Conservation (phyloP, 768 basidiomycete genomes). For the Tricholoma sp. region DNA sequence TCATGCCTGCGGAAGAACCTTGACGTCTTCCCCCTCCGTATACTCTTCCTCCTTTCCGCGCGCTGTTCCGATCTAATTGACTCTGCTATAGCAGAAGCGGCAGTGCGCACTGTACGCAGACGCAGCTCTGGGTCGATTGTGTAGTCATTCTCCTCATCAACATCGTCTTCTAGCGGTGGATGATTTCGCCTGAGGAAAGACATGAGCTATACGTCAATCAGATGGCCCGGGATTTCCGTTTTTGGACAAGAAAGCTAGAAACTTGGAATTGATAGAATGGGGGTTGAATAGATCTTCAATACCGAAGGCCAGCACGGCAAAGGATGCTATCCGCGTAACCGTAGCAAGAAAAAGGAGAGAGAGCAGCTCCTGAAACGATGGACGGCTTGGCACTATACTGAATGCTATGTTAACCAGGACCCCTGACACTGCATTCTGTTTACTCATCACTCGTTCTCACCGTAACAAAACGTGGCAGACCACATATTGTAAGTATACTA, state of each 20-base stretch:
- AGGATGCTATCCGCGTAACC: constrained; percentile 6
- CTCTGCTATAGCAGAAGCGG: constrained; percentile 85
- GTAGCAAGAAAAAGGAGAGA: constrained; percentile 11
- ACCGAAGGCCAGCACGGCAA: constrained; percentile 22
- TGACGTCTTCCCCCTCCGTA: constrained; percentile 38
- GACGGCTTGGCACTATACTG: neutral
- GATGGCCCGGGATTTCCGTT: no score
- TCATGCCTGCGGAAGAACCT: constrained; percentile 53
- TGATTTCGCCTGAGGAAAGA: constrained; percentile 41
- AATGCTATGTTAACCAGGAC: neutral
- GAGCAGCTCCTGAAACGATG: neutral
- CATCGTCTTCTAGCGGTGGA: constrained; percentile 32
- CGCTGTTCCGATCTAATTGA: constrained; percentile 76
- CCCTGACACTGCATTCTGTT: neutral
- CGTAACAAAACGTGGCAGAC: neutral
- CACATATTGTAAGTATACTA: no score
- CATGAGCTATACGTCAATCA: constrained; percentile 14
- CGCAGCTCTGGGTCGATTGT: constrained; percentile 81
- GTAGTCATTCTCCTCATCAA: constrained; percentile 60
- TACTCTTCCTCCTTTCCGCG: constrained; percentile 51
- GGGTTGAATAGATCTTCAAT: constrained; percentile 2
- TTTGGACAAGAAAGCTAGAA: constrained; percentile 8
- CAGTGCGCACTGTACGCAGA: constrained; percentile 88
- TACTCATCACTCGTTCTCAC: neutral
- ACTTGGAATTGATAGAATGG: neutral